Percentiles rank a stretch among this genome's conserved stretches.
Evolutionary conservation across 306 rosid genomes (phyloP).

Genomic region (Quercus ilex): DNA sequence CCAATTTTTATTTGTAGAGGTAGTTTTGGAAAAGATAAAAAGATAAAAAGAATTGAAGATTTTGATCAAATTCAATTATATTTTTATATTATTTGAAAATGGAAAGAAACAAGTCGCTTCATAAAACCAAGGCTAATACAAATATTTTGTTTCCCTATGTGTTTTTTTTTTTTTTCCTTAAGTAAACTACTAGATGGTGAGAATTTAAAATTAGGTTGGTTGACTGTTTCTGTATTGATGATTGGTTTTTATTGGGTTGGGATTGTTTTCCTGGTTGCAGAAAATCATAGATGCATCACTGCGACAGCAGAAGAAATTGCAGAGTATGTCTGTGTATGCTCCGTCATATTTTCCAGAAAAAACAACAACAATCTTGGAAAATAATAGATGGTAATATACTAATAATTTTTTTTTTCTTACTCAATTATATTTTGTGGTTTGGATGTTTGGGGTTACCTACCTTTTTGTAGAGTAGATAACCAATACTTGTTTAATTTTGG

Average conservation of each 20-base stretch:
- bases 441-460: background rate
- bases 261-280: constrained; percentile 36
- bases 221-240: background rate
- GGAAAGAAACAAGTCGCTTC: background rate
- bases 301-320: constrained; percentile 80
- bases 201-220: background rate
- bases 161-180: background rate
- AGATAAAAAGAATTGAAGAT: background rate
- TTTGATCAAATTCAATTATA: background rate
- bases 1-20: background rate
- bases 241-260: constrained; percentile 10
- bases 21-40: background rate
- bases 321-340: constrained; percentile 55
- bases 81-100: background rate
- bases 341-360: constrained; percentile 51
- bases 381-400: constrained; percentile 46
- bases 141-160: background rate
- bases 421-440: background rate
- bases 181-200: background rate
- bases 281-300: constrained; percentile 62
- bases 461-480: background rate
- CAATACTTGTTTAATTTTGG: constrained; percentile 14
- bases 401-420: background rate
- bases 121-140: background rate
- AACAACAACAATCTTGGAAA: constrained; percentile 34